Conservation (phyloP, 495 filamentous ascomycete genomes). For the Ascodesmis nigricans region DNA sequence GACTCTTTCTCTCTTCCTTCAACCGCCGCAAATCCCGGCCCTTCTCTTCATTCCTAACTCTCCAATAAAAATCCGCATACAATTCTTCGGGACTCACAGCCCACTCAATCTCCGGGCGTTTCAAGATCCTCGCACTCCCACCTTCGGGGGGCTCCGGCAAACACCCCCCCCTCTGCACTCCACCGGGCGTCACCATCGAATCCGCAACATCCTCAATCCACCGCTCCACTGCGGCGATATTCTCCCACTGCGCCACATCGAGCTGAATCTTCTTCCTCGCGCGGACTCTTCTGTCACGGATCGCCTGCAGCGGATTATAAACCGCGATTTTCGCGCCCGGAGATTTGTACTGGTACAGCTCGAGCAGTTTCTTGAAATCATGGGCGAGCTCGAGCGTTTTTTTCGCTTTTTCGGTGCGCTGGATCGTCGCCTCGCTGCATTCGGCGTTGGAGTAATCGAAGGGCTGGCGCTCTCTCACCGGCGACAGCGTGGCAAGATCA, state of each 20-base stretch:
- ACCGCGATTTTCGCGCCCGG: constrained; percentile 4
- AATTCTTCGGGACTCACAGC: constrained; percentile 16
- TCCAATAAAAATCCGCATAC: constrained; percentile 22
- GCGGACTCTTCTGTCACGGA: constrained; percentile 17
- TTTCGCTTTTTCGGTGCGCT: constrained; percentile 20
- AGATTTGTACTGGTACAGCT: constrained; percentile 5
- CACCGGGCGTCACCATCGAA: background rate
- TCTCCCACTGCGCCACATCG: constrained; percentile 19
- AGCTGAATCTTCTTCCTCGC: constrained; percentile 19
- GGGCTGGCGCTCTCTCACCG: constrained; percentile 11
- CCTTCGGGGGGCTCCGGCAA: constrained; percentile 13
- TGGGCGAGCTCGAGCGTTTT: constrained; percentile 16
- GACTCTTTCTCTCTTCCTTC: constrained; percentile 4
- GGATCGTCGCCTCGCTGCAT: constrained; percentile 19
- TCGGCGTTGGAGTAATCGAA: constrained; percentile 15
- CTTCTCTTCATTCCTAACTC: constrained; percentile 5
- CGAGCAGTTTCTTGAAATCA: constrained; percentile 14
- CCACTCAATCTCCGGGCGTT: constrained; percentile 20
- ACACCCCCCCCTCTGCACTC: constrained; percentile 1
- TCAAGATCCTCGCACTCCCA: constrained; percentile 9
- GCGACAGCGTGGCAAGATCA: constrained; percentile 10
- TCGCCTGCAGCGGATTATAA: constrained; percentile 19
- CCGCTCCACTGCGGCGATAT: constrained; percentile 14
- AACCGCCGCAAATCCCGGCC: constrained; percentile 3
- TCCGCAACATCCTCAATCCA: constrained; percentile 18